Evolutionary conservation across 2,329 filamentous ascomycete species (phyloP).

Genomic region (Teratosphaeria viscida): DNA sequence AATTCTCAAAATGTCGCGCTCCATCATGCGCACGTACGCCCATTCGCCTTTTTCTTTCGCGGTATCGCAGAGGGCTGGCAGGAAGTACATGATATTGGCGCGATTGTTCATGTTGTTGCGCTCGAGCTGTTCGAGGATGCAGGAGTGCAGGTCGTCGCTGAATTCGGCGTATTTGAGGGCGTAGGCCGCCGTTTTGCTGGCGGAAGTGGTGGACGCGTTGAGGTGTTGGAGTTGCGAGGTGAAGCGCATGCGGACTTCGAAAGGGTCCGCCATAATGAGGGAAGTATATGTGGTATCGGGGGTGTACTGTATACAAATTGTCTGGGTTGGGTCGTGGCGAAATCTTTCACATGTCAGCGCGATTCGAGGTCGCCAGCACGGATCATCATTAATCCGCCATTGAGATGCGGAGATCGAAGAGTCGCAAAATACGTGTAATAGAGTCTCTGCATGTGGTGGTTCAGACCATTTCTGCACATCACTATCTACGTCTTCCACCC

Average conservation of each 20-base stretch:
- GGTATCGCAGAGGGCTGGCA: conserved; percentile 87
- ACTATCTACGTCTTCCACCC: conserved; percentile 54
- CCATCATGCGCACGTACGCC: conserved; percentile 83
- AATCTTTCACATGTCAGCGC: not conserved
- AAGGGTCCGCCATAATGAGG: conserved; percentile 63
- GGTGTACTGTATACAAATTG: not conserved
- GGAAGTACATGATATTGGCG: conserved; percentile 98
- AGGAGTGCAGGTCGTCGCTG: conserved; percentile 94
- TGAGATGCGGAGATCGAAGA: no score
- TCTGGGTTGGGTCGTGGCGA: not conserved
- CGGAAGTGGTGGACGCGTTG: conserved; percentile 78
- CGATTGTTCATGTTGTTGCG: conserved; percentile 90
- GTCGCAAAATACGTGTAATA: no score
- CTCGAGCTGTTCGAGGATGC: conserved; percentile 92
- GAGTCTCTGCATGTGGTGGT: no score
- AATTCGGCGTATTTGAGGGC: conserved; percentile 87
- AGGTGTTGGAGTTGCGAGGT: conserved; percentile 81
- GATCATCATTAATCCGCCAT: not conserved
- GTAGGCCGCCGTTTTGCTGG: conserved; percentile 89
- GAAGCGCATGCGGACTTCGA: conserved; percentile 97
- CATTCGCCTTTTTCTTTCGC: conserved; percentile 44
- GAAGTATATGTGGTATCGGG: not conserved
- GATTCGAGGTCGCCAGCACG: not conserved
- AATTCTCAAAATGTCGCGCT: conserved; percentile 80
- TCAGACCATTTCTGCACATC: no score